Evolutionary conservation across 371 early-diverging fungal species (phyloP).

Genomic region (Mortierella sp.): DNA sequence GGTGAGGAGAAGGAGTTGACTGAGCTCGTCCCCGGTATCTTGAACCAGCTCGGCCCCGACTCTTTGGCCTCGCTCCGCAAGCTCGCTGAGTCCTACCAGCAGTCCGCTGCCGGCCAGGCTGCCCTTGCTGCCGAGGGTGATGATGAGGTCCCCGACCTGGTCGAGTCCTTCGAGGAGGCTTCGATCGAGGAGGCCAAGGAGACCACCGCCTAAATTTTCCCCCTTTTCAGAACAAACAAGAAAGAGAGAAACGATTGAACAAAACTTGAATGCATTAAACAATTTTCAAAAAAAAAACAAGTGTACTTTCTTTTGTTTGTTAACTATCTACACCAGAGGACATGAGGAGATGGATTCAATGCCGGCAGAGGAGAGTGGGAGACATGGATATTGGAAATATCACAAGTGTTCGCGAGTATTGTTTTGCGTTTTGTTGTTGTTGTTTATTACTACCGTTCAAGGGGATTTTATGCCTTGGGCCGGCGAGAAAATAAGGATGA

Average conservation of each 20-base stretch:
- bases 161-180: constrained; percentile 61
- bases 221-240: constrained; percentile 6
- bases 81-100: constrained; percentile 47
- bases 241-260: constrained; percentile 4
- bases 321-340: background rate
- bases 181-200: constrained; percentile 52
- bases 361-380: background rate
- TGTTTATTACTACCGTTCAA: background rate
- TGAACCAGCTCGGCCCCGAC: constrained; percentile 96
- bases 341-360: background rate
- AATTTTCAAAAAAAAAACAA: background rate
- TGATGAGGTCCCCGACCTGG: constrained; percentile 61
- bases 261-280: constrained; percentile 6
- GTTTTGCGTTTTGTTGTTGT: too few relatives aligned
- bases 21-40: constrained; percentile 93
- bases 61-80: constrained; percentile 87
- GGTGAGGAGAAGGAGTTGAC: constrained; percentile 92
- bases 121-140: constrained; percentile 66
- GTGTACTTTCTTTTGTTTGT: background rate
- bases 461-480: background rate
- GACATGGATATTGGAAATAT: too few relatives aligned
- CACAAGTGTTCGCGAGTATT: too few relatives aligned
- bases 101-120: constrained; percentile 48
- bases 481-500: constrained; percentile 7
- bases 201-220: constrained; percentile 30